Evolutionary conservation across 768 basidiomycete genomes (phyloP), one percentile per base, ranked within the genome.

Genomic region (Podaxis mareebaensis): DNA sequence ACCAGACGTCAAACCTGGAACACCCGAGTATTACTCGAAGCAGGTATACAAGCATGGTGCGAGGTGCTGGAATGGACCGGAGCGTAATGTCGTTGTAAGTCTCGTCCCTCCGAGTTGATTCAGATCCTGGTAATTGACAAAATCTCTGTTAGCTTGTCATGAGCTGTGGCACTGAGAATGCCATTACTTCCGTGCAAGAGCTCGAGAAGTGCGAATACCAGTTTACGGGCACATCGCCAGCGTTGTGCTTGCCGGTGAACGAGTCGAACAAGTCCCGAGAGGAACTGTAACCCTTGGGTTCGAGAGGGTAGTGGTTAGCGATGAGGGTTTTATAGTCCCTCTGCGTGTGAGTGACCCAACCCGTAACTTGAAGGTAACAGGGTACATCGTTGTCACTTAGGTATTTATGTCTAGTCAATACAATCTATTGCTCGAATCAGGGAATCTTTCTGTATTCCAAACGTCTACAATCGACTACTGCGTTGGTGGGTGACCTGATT

Each of bases 191-290:
- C 1, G 87, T 98, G 4, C 82, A 83, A 51, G 97, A 99, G 76
- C 83, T 96, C 20, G 95, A 99, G 76, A 98, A 98, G 78, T 99
- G 96, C 77, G 94, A 96, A 75, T 98, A 98, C 70, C 86, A 89
- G 70, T 85, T 95, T 70, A 92, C 87, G 10, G 95, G 84, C 24
- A 95, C 93, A 39, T 85, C 86, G 0, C 95, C 95, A 11, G 94
- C 95, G 1, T 74, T 97, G 59, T 98, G 95, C 72, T 72, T 85
- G 65, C 86, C 85, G 30, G 68, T 83, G 30, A 81, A 80, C 2
- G 68, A 75, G 40, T 78, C 76, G n/a, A 74, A 77, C 40, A 74
- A 72, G 13, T 64, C 70, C 4, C 74, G 74, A 68, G 81, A 82
- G 58, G 81, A 82, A 67, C 75, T 83, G 56, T 83, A 63, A 74